Conservation (phyloP, 305 asterid species). For the Fraxinus nigra region DNA sequence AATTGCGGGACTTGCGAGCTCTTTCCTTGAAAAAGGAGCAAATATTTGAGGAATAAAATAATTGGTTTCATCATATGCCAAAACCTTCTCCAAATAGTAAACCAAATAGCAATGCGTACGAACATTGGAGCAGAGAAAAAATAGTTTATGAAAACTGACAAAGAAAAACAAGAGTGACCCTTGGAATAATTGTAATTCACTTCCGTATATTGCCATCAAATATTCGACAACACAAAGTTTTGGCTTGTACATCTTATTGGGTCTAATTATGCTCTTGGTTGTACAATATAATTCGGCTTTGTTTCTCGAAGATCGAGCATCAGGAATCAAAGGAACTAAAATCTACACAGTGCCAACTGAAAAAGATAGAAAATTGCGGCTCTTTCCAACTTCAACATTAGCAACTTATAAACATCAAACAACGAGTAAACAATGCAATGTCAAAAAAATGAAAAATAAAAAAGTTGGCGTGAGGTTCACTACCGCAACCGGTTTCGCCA, state of each 20-base stretch:
- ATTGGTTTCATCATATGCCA: not conserved
- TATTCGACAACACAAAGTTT: not conserved
- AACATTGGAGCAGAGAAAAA: not conserved
- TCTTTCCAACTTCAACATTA: not conserved
- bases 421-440: not conserved
- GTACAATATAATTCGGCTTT: not conserved
- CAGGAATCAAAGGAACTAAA: not conserved
- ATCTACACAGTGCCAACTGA: constrained; percentile 2
- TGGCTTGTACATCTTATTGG: not conserved
- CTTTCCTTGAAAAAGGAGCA: constrained; percentile 54
- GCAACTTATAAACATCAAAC: not conserved
- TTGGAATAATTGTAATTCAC: not conserved
- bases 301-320: not conserved
- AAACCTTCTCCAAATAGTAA: not conserved
- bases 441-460: not conserved
- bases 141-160: not conserved
- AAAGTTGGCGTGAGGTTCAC: not conserved
- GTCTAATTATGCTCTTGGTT: not conserved
- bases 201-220: not conserved
- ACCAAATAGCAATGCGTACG: not conserved
- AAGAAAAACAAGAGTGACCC: not conserved
- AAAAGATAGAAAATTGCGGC: constrained; percentile 1
- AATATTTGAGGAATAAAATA: constrained; percentile 12
- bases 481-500: constrained; percentile 98
- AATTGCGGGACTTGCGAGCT: constrained; percentile 98